Conservation (phyloP, 495 filamentous ascomycete genomes). For the Aspergillus carlsbadensis region DNA sequence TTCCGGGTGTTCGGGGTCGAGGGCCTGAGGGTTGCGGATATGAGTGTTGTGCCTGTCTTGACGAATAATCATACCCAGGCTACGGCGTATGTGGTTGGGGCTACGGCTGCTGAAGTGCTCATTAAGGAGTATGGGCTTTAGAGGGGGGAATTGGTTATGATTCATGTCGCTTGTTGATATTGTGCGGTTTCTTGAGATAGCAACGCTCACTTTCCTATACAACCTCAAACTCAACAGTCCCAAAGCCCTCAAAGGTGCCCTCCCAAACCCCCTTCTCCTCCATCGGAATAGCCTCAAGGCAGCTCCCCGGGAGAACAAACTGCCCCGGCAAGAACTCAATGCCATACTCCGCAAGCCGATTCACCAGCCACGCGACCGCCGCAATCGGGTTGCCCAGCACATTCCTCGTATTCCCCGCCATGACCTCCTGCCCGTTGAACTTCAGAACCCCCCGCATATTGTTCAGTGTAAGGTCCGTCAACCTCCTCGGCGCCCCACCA, state of each 20-base stretch:
- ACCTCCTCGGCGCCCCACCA: constrained; percentile 19
- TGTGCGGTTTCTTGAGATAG: too few species aligned
- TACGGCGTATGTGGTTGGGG: constrained; percentile 22
- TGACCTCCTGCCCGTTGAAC: constrained; percentile 22
- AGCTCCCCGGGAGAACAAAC: constrained; percentile 22
- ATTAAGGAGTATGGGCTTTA: constrained; percentile 11
- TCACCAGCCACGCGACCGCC: constrained; percentile 22
- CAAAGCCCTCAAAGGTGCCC: constrained; percentile 21
- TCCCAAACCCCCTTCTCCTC: constrained; percentile 16
- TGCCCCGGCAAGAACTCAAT: constrained; percentile 21
- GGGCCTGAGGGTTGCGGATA: constrained; percentile 59
- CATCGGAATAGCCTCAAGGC: constrained; percentile 23
- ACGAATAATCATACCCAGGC: constrained; percentile 42
- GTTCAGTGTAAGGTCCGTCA: constrained; percentile 20
- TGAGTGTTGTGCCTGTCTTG: constrained; percentile 63
- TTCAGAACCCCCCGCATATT: constrained; percentile 16
- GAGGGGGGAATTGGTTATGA: too few species aligned
- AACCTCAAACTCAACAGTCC: constrained; percentile 24
- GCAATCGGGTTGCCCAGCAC: constrained; percentile 23
- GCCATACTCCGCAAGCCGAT: constrained; percentile 19
- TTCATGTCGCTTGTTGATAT: too few species aligned
- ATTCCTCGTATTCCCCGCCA: constrained; percentile 23
- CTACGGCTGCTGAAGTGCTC: constrained; percentile 3
- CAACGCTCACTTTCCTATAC: too few species aligned
- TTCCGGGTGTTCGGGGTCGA: constrained; percentile 57